Evolutionary conservation across 1,284 basidiomycete genomes (phyloP), one percentile per base, ranked within the genome.

Genomic region (Heterobasidion occidentale): DNA sequence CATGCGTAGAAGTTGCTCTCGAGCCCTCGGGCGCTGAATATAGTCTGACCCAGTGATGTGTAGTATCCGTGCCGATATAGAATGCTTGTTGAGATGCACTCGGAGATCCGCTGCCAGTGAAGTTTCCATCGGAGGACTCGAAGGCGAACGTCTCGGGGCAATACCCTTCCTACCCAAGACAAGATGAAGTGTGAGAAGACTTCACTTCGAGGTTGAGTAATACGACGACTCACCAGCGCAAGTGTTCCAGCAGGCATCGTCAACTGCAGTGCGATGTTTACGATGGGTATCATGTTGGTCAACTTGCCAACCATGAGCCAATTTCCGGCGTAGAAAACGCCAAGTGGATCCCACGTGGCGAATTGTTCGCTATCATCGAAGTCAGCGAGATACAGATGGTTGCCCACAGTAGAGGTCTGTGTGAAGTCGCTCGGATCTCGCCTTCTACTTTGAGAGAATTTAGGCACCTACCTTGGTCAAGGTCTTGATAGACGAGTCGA

Each of bases 1-100:
- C 79, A 89, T 4, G 86, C 86, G 60, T 87, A 86, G 72, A 89
- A 89, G 71, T 89, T 90, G 54, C 81, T 84, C 67, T 90, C 88
- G 17, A 90, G 76, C 34, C 86, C 69, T 87, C 84, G 4, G 84
- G 48, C 87, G 82, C 46, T 84, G 71, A 61, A 75, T 70, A 57
- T 79, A 81, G 61, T 84, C 69, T 9, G 65, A 57, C 36, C 59
- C 68, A 60, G 66, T 68, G 74, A 86, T n/a, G n/a, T 78, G 66
- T 85, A 89, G 68, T 80, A 89, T 0, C 86, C 87, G 59, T 88
- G 74, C 59, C 79, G 15, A 15, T 51, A 65, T 83, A 81, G 71
- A 87, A 88, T 0, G 68, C 68, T 15, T 71, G 54, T 56, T 79
- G 70, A 0, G 64, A 65, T 0, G 62, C 27, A n/a, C 68, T 65